Evolutionary conservation across 495 filamentous ascomycete genomes (phyloP).

Genomic region (Lophiotrema nucula): DNA sequence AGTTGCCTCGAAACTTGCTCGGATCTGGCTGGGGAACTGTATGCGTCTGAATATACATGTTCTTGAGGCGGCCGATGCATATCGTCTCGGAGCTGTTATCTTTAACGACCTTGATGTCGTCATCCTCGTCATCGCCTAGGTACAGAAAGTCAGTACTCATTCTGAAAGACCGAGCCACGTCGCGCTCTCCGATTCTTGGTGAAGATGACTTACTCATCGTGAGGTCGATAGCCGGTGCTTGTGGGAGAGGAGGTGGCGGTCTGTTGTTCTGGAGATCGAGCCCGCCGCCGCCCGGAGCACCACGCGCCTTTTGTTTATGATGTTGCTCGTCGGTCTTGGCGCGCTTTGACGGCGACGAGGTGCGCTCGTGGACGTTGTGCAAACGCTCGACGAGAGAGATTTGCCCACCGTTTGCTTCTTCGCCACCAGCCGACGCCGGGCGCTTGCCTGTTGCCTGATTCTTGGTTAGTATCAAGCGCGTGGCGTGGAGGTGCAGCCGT

Average conservation of each 20-base stretch:
- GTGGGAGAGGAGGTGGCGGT: conserved; percentile 59
- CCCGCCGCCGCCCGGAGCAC: conserved; percentile 50
- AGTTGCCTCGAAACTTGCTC: conserved; percentile 51
- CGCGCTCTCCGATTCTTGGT: no score
- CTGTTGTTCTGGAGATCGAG: conserved; percentile 57
- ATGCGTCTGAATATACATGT: conserved; percentile 65
- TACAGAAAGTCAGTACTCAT: no score
- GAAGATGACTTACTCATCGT: no score
- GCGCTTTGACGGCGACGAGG: conserved; percentile 62
- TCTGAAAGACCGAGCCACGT: no score
- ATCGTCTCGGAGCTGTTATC: conserved; percentile 57
- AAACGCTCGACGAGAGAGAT: conserved; percentile 53
- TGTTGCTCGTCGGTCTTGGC: conserved; percentile 54
- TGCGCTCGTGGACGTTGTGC: conserved; percentile 68
- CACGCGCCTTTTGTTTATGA: conserved; percentile 37
- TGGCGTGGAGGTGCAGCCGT: no score
- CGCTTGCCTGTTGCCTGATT: no score
- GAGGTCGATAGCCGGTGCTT: conserved; percentile 36
- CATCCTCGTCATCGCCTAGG: conserved; percentile 47
- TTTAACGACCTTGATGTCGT: conserved; percentile 54
- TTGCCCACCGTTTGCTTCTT: conserved; percentile 1
- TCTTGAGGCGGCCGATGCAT: conserved; percentile 79
- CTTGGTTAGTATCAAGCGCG: no score
- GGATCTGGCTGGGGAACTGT: conserved; percentile 65
- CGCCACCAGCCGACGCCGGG: no score